A percentile compares a stretch with the other conserved stretches of the same genome.
Conservation (phyloP, 169 alveolate species). For the Besnoitia besnoiti region DNA sequence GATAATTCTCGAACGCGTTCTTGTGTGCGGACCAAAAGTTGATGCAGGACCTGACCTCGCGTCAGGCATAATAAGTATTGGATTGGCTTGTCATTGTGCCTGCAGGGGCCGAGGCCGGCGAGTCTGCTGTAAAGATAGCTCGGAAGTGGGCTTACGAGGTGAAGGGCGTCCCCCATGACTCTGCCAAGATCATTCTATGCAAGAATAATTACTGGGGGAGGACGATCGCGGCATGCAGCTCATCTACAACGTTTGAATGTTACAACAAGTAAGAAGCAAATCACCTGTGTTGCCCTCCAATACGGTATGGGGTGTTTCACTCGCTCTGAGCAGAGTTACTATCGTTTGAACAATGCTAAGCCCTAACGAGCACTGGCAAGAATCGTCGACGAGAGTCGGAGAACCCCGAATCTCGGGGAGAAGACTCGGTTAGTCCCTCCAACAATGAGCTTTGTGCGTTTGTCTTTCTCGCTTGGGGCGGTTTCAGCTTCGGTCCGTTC, state of each 20-base stretch:
- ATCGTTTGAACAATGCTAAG: too few relatives aligned
- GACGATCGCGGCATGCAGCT: conserved; percentile 89
- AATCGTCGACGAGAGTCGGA: too few relatives aligned
- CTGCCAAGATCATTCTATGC: conserved; percentile 86
- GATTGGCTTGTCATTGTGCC: not conserved
- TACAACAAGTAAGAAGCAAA: conserved; percentile 71
- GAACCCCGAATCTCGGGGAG: too few relatives aligned
- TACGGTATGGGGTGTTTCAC: not conserved
- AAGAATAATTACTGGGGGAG: conserved; percentile 91
- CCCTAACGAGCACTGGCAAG: too few relatives aligned
- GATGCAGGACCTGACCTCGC: not conserved
- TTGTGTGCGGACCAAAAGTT: not conserved
- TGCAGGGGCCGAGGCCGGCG: conserved; percentile 86
- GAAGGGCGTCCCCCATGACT: conserved; percentile 86
- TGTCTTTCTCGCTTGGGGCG: not conserved
- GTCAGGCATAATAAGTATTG: not conserved
- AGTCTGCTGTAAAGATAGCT: conserved; percentile 91
- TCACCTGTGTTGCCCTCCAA: not conserved
- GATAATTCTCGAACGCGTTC: not conserved
- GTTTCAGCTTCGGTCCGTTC: conserved; percentile 68
- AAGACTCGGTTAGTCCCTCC: too few relatives aligned
- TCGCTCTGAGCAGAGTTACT: too few relatives aligned
- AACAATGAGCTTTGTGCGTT: too few relatives aligned
- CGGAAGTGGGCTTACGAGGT: conserved; percentile 95
- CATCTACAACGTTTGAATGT: conserved; percentile 89